Evolutionary conservation across 768 basidiomycete species (phyloP), one percentile per base, ranked within the genome.

Genomic region (Daedaleopsis sinensis): DNA sequence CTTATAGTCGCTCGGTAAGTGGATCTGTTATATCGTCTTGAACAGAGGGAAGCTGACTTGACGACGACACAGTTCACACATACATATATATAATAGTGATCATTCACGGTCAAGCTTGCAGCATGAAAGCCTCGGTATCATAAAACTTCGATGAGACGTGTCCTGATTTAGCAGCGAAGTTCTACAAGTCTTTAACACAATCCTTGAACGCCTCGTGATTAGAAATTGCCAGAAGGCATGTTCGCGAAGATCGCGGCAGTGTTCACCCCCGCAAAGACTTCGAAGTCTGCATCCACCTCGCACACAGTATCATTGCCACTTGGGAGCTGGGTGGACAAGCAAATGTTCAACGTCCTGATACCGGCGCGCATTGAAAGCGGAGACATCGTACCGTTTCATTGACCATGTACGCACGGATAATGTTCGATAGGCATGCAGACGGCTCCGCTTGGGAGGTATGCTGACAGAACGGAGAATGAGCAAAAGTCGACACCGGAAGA

Each of bases 171-270:
- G 7, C 27, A 32, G n/a, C n/a, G n/a, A n/a, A n/a, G n/a, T n/a
- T 32, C 3, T 7, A 32, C 27, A 32, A 32, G 27, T 3, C 7
- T 7, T 7, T 32, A 32, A 7, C 27, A 32, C n/a, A n/a, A n/a
- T 32, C 7, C 27, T 3, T 3, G 27, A 32, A 32, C 3, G 3
- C 27, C 27, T 7, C 7, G 27, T 32, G 27, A 32, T 46, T 2
- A 46, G 3, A 46, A 5, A 21, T 46, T n/a, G 10, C 18, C 21
- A 46, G 18, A 18, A 19, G 44, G 44, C 44, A 46, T 46, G 44
- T 21, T 46, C 5, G 48, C 79, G 63, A 70, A 48, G 37, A 61
- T 61, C 12, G 53, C 38, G 16, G 39, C 46, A 8, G 59, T 55
- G 18, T 61, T 61, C 0, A 55, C 54, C 9, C 54, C 48, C 0